Conservation (phyloP, 768 basidiomycete species). For the Calocybe indica region DNA sequence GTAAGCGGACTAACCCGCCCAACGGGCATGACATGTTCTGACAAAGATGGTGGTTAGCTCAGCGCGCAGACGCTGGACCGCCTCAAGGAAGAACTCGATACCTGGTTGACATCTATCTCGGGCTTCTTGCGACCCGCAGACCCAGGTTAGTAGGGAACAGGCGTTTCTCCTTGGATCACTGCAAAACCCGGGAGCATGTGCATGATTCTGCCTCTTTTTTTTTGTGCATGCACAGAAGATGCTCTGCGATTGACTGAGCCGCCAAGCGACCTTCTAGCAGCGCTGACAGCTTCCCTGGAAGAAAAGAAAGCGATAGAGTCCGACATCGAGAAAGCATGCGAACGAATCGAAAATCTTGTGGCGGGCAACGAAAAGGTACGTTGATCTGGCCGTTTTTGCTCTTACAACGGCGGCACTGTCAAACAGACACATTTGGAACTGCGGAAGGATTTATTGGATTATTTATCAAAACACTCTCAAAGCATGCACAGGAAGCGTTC, state of each 20-base stretch:
- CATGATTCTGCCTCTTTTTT: too few species aligned
- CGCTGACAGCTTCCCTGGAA: conserved; percentile 2
- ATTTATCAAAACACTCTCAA: conserved; percentile 21
- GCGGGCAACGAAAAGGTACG: conserved; percentile 7
- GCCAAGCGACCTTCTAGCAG: neutral
- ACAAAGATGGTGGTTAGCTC: too few species aligned
- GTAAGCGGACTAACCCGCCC: too few species aligned
- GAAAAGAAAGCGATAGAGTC: conserved; percentile 4
- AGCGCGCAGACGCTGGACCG: too few species aligned
- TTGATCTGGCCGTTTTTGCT: neutral
- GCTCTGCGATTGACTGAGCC: neutral
- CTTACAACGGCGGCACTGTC: neutral
- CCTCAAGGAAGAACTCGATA: too few species aligned
- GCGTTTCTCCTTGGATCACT: too few species aligned
- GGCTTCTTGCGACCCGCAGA: too few species aligned
- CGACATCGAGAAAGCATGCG: conserved; percentile 3
- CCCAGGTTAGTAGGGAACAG: too few species aligned
- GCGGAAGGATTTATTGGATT: conserved; percentile 19
- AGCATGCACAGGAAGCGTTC: conserved; percentile 19
- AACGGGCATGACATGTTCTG: too few species aligned
- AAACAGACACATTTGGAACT: conserved; percentile 27
- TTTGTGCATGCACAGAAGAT: conserved; percentile 1
- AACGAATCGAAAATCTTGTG: conserved; percentile 5
- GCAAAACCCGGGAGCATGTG: too few species aligned
- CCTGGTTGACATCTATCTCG: too few species aligned